Evolutionary conservation across 2,329 filamentous ascomycete genomes (phyloP), one percentile per base, ranked within the genome.

Genomic region (Hirsutella rhossiliensis): DNA sequence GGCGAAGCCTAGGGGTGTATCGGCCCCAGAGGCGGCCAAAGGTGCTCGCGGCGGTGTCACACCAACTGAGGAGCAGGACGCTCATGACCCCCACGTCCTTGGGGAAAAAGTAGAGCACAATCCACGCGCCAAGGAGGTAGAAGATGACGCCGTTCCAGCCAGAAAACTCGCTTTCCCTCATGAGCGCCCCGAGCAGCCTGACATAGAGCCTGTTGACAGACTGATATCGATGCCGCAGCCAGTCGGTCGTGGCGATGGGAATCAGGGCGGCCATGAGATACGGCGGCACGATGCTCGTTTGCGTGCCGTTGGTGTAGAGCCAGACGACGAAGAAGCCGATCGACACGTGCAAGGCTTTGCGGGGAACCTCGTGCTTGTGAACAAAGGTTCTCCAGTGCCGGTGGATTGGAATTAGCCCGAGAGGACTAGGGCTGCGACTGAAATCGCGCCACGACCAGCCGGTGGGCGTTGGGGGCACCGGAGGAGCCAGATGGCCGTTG

Each of bases 141-240:
- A 86, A 96, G 52, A 98, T 94, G 53, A 97, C 90, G 43, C 92
- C 92, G 61, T 98, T 98, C 73, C 87, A 98, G 42, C 88, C 87
- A 40, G 82, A 75, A 53, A 90, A 94, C 66, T 98, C 92, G 51
- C 84, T 92, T 68, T 98, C 92, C 44, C 92, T 85, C 92, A 98
- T 98, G 54, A 98, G 72, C 1, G 89, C 87, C 40, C 92, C 92
- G 13, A 97, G 67, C 32, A 78, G 74, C 45, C 76, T 79, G 54
- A 97, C 90, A 63, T 97, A 98, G 45, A 95, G 61, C 32, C 82
- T 75, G 62, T 98, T 98, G 57, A 98, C 76, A 1, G 80, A 74
- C 47, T 84, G 77, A 54, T 80, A 92, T 53, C 80, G 78, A 64
- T 96, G 89, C 43, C 92, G 85, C 40, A 95, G 67, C 54, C 88